phyloP scores from a whole-genome alignment of 208 protist genomes.

The Leptomonas seymouri region DNA sequence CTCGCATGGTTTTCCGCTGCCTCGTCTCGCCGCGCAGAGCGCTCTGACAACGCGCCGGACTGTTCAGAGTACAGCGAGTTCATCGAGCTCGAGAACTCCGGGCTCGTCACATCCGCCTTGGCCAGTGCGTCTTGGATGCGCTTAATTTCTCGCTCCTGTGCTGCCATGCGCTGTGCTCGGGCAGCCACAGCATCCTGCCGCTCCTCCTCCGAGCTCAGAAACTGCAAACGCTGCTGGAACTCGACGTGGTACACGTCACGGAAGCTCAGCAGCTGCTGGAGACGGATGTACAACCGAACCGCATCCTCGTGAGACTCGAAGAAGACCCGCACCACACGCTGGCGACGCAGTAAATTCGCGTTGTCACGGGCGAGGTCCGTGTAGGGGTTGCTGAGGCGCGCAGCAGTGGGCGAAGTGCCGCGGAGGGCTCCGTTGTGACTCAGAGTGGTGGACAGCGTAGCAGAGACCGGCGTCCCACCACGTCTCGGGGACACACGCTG shows the following conservation, averaged over 20 bases:
- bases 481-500: not conserved
- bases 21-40: not conserved
- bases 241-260: conserved; percentile 17
- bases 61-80: conserved; percentile 6
- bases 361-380: conserved; percentile 12
- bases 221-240: conserved; percentile 24
- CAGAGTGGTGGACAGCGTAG: not conserved
- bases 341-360: conserved; percentile 11
- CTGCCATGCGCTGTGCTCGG: not conserved
- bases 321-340: conserved; percentile 17
- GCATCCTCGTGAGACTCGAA: conserved; percentile 34
- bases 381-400: conserved; percentile 8
- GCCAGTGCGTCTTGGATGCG: conserved; percentile 6
- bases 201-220: conserved; percentile 8
- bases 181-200: not conserved
- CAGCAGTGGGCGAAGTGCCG: no score
- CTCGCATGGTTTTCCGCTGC: no score
- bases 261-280: conserved; percentile 17
- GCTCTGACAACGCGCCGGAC: not conserved
- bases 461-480: not conserved
- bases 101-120: conserved; percentile 1
- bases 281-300: conserved; percentile 24
- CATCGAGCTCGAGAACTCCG: conserved; percentile 17
- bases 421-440: no score
- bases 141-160: conserved; percentile 14